Base-by-base conservation (phyloP, 2,329 filamentous ascomycete species). In the Exserohilum turcica region DNA sequence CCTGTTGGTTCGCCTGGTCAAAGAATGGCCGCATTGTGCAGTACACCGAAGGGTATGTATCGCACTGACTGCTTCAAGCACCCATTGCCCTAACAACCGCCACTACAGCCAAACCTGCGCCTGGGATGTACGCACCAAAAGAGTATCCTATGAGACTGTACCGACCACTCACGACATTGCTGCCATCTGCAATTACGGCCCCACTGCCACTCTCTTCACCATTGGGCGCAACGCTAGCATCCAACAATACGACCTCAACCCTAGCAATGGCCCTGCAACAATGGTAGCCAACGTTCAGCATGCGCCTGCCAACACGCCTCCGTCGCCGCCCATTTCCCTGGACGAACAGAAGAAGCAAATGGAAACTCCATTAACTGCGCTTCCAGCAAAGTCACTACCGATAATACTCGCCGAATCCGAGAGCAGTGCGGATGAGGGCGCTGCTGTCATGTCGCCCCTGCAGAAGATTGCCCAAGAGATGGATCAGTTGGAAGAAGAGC, bases 101-200 rank as follows among this genome's bases (percentile, higher is more conserved):
- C 47, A 59, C 36, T 48, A 59, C 57, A 80, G 92, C 49, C 90
- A 96, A 81, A 96, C 92, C 32, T 87, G 90, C 66, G 89, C 92
- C 52, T 99, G 94, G 93, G 94, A 99, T 80, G 94, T 99, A 38
- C 85, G 92, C 59, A 99, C 94, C n/a, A 97, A 97, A 73, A 88
- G 96, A 70, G 92, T 99, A 64, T 92, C 91, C 3, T 95, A 87
- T 74, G 92, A 97, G 67, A 83, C 85, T 53, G 90, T 97, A 51
- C 92, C 92, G 5, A 97, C 92, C 1, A 82, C 92, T 6, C 88
- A 94, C 32, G 86, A 88, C 61, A 84, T 97, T 52, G 84, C 85
- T 58, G 93, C 91, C 13, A 83, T 99, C 37, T 89, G 92, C 38
- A 89, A 92, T 56, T 96, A 94, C 73, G 94, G 93, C 1, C 89